Conservation (phyloP, 2,329 filamentous ascomycete species). For the Diaporthe destruens region DNA sequence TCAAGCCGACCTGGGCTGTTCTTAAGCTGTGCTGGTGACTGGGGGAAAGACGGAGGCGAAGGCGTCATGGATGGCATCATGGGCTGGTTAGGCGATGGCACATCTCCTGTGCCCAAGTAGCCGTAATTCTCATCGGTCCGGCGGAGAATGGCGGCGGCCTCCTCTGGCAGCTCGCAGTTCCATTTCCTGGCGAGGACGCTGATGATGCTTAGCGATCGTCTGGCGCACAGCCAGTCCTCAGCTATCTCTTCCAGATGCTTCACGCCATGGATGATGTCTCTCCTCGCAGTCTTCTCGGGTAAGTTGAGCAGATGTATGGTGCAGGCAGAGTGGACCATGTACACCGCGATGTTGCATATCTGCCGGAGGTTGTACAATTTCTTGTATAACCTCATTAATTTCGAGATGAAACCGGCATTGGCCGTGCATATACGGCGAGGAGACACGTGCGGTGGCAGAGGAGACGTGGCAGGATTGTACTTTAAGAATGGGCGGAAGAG, state of each 20-base stretch:
- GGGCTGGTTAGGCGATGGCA: slow-evolving; percentile 65
- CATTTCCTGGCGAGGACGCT: slow-evolving; percentile 89
- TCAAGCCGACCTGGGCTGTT: slow-evolving; percentile 50
- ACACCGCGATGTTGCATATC: slow-evolving; percentile 96
- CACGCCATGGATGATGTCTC: slow-evolving; percentile 91
- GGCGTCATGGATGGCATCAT: slow-evolving; percentile 44
- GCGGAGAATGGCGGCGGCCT: slow-evolving; percentile 81
- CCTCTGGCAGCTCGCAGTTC: slow-evolving; percentile 87
- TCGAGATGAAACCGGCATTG: slow-evolving; percentile 90
- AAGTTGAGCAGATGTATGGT: slow-evolving; percentile 95
- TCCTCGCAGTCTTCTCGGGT: slow-evolving; percentile 88
- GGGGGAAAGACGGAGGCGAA: slow-evolving; percentile 45
- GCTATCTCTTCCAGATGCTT: slow-evolving; percentile 96
- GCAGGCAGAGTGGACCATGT: slow-evolving; percentile 93
- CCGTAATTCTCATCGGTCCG: slow-evolving; percentile 86
- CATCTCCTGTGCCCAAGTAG: slow-evolving; percentile 72
- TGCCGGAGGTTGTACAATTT: slow-evolving; percentile 90
- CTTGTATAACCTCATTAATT: slow-evolving; percentile 94
- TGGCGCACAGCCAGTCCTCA: slow-evolving; percentile 92
- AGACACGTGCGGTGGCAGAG: slow-evolving; percentile 87
- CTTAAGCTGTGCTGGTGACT: slow-evolving; percentile 43
- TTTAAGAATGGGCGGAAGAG: slow-evolving; percentile 96
- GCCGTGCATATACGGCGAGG: slow-evolving; percentile 92
- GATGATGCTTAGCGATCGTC: slow-evolving; percentile 86
- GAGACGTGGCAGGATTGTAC: slow-evolving; percentile 84